These are phyloP conservation scores for Mucor velutinosus DNA, from an alignment of 371 early-diverging fungal species.

Conservation along the genomic window DNA sequence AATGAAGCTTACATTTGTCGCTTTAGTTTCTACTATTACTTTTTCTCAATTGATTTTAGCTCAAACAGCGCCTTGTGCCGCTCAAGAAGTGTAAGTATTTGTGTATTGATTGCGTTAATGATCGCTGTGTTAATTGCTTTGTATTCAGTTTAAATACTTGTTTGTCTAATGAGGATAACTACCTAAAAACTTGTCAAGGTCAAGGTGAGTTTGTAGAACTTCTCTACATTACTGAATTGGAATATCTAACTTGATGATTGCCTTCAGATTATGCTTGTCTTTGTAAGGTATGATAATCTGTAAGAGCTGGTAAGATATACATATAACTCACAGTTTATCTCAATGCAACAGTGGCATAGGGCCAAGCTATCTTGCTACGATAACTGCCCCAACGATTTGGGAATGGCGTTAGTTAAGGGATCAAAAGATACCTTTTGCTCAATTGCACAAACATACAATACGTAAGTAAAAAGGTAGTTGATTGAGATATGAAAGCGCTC, in stretches of 20 bases:
- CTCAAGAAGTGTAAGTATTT: slow-evolving; percentile 31
- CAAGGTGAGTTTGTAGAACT: neutral
- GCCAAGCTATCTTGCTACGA: slow-evolving; percentile 29
- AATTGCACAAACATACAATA: slow-evolving; percentile 37
- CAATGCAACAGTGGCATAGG: slow-evolving; percentile 19
- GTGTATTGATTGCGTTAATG: neutral
- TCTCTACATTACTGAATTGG: neutral
- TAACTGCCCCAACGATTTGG: slow-evolving; percentile 29
- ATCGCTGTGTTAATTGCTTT: neutral
- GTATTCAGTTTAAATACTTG: slow-evolving; percentile 31
- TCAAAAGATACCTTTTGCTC: slow-evolving; percentile 39
- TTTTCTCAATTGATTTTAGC: slow-evolving; percentile 4
- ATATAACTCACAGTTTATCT: neutral
- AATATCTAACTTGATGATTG: neutral
- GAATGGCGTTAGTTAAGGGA: slow-evolving; percentile 22
- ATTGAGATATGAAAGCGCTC: neutral
- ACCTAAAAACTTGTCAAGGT: slow-evolving; percentile 24
- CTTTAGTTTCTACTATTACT: neutral
- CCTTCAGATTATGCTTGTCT: slow-evolving; percentile 31
- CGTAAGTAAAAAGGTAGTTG: slow-evolving; percentile 13
- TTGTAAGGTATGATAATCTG: slow-evolving; percentile 19
- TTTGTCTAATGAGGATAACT: slow-evolving; percentile 30
- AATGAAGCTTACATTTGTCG: slow-evolving; percentile 6
- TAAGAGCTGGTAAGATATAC: neutral
- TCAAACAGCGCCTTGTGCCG: slow-evolving; percentile 26